Conservation (phyloP, 192 early-diverging fungal genomes). For the Gonapodya prolifera region DNA sequence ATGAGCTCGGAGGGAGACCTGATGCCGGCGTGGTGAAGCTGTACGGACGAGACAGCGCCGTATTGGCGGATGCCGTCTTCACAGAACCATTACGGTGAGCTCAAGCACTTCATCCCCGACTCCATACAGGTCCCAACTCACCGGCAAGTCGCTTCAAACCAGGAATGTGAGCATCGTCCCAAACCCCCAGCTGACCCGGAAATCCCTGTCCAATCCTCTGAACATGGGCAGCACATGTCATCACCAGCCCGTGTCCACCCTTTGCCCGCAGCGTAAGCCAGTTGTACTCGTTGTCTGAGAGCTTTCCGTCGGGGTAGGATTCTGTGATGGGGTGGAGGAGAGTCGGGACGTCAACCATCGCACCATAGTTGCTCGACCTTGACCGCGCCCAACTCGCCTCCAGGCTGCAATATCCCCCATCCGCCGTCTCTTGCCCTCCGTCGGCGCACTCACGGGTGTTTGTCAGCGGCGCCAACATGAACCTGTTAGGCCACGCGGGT, state of each 20-base stretch:
- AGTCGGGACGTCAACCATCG: too few species aligned
- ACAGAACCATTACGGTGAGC: too few species aligned
- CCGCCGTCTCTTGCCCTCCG: too few species aligned
- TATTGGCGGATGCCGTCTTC: neutral
- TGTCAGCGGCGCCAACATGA: neutral
- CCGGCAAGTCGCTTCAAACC: neutral
- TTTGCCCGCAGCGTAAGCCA: neutral
- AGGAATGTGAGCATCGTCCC: neutral
- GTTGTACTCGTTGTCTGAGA: neutral
- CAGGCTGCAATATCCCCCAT: too few species aligned
- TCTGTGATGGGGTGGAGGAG: too few species aligned
- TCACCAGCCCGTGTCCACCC: neutral
- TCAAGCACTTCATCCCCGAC: too few species aligned
- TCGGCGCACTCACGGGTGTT: too few species aligned
- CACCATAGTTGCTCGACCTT: too few species aligned
- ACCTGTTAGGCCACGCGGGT: slow-evolving; percentile 1
- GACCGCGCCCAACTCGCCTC: too few species aligned
- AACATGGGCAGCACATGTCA: neutral
- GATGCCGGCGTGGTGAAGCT: neutral
- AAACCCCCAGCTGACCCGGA: neutral
- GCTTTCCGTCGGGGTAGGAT: neutral
- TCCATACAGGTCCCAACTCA: too few species aligned
- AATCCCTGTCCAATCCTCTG: neutral
- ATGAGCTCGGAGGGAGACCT: neutral
- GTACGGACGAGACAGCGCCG: neutral